Conservation (phyloP, 495 filamentous ascomycete genomes). For the Penicillium verhagenii region DNA sequence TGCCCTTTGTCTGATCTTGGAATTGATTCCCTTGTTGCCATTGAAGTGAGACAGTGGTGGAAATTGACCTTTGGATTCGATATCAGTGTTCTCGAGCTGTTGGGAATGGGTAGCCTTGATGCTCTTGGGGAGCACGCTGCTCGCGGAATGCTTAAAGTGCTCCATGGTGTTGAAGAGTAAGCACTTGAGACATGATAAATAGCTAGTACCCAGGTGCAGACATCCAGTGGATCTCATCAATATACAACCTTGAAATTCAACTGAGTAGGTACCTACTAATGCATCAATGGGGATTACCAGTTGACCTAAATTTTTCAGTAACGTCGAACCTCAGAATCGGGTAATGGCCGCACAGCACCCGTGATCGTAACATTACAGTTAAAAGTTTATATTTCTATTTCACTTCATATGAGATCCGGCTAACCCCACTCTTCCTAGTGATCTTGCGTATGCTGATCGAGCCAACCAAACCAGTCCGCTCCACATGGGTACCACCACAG, state of each 20-base stretch:
- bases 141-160: background rate
- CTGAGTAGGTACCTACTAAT: too few species aligned
- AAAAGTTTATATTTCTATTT: slow-evolving; percentile 2
- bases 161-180: background rate
- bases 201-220: too few species aligned
- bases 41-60: slow-evolving; percentile 47
- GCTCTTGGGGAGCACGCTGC: background rate
- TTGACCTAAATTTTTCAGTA: too few species aligned
- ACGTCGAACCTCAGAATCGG: too few species aligned
- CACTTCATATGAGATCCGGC: slow-evolving; percentile 54
- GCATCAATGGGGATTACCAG: too few species aligned
- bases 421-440: slow-evolving; percentile 56
- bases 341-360: too few species aligned
- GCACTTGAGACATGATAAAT: too few species aligned
- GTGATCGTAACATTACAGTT: background rate
- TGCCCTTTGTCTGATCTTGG: slow-evolving; percentile 35
- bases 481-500: slow-evolving; percentile 65
- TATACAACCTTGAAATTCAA: too few species aligned
- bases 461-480: slow-evolving; percentile 49
- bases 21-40: slow-evolving; percentile 45
- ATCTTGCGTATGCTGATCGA: slow-evolving; percentile 60
- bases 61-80: slow-evolving; percentile 29
- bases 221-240: too few species aligned
- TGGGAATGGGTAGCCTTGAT: slow-evolving; percentile 12
- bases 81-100: slow-evolving; percentile 36